Evolutionary conservation across 2,329 filamentous ascomycete species (phyloP).

Genomic region (Coniella vitis): DNA sequence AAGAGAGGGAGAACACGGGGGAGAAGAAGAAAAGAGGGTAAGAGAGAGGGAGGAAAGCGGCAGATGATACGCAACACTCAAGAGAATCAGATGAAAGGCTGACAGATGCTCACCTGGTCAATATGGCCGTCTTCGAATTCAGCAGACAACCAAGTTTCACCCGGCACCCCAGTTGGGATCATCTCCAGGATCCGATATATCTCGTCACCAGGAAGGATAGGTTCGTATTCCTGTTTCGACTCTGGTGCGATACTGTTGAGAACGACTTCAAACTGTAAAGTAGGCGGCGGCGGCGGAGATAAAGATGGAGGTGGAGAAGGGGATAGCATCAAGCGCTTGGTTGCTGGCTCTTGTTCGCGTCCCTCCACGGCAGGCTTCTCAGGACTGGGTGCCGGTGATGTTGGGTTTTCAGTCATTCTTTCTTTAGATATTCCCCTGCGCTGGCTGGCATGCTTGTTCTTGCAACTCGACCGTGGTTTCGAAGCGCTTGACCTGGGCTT

Average conservation of each 20-base stretch:
- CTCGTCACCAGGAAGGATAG: slow-evolving; percentile 26
- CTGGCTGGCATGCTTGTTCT: neutral
- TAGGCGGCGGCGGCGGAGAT: neutral
- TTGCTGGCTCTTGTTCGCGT: slow-evolving; percentile 11
- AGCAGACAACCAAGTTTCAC: slow-evolving; percentile 27
- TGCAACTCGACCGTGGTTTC: neutral
- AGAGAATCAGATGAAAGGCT: neutral
- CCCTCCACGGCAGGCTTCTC: neutral
- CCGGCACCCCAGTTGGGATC: slow-evolving; percentile 20
- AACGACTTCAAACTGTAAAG: slow-evolving; percentile 23
- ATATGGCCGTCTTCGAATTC: slow-evolving; percentile 41
- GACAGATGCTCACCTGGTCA: slow-evolving; percentile 33
- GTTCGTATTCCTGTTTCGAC: slow-evolving; percentile 18
- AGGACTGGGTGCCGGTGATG: slow-evolving; percentile 1
- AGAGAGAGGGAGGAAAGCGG: no score
- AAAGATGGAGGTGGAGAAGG: no score
- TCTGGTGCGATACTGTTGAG: slow-evolving; percentile 22
- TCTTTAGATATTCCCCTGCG: neutral
- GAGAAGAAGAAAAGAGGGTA: no score
- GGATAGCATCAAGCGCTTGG: slow-evolving; percentile 4
- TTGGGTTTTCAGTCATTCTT: neutral
- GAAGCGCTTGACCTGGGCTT: neutral
- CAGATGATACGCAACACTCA: no score
- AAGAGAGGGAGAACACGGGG: no score
- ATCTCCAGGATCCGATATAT: slow-evolving; percentile 32